Percentiles rank a stretch among this genome's conserved stretches.
Evolutionary conservation across 257 asterid species (phyloP).

Genomic region (Nicotiana paniculata): DNA sequence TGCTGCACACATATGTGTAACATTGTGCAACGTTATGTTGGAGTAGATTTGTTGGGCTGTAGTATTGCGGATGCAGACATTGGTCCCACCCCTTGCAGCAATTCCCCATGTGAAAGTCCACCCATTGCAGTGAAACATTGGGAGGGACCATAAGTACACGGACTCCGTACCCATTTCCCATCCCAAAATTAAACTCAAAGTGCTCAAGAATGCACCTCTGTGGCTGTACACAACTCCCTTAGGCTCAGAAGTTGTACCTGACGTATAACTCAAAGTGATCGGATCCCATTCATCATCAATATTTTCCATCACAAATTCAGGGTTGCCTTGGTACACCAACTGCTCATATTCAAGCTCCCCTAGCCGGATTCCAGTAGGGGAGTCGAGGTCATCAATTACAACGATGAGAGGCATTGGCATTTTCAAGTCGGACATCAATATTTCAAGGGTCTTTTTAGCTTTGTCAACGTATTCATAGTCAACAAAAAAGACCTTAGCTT

Average conservation of each 20-base stretch:
- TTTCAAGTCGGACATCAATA: slow-evolving; percentile 20
- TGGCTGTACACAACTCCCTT: slow-evolving; percentile 91
- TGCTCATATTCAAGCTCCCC: slow-evolving; percentile 65
- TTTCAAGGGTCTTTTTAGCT: slow-evolving; percentile 44
- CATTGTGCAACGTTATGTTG: slow-evolving; percentile 42
- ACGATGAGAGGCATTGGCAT: slow-evolving; percentile 38
- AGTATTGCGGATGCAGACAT: slow-evolving; percentile 71
- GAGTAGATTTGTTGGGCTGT: slow-evolving; percentile 57
- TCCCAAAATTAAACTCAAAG: slow-evolving; percentile 54
- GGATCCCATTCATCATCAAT: slow-evolving; percentile 74
- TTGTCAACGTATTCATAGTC: slow-evolving; percentile 45
- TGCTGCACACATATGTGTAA: slow-evolving; percentile 93
- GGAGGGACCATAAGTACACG: slow-evolving; percentile 85
- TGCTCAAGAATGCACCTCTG: slow-evolving; percentile 74
- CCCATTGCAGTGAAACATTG: slow-evolving; percentile 94
- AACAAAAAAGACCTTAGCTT: slow-evolving; percentile 57
- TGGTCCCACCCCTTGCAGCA: slow-evolving; percentile 89
- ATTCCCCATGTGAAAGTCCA: slow-evolving; percentile 96
- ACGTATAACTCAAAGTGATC: slow-evolving; percentile 70
- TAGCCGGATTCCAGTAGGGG: slow-evolving; percentile 42
- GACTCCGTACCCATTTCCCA: slow-evolving; percentile 82
- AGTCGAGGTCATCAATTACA: slow-evolving; percentile 52
- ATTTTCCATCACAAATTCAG: slow-evolving; percentile 23
- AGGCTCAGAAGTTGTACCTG: slow-evolving; percentile 83
- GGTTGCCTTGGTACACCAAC: slow-evolving; percentile 37